Conservation (phyloP, 345 rosid species). For the Lenwebbia sp. region DNA sequence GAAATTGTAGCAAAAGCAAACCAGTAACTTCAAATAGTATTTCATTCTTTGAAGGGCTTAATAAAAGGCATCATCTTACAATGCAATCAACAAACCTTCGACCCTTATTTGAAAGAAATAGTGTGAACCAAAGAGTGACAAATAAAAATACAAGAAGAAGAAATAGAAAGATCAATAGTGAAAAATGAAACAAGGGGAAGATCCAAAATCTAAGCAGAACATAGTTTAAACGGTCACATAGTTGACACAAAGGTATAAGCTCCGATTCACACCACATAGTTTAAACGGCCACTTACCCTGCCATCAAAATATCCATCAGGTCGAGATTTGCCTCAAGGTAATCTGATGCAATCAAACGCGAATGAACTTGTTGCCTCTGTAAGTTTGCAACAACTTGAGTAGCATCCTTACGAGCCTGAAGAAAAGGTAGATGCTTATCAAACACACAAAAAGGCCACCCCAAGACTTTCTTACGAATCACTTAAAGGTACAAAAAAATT, state of each 20-base stretch:
- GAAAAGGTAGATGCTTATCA: background rate
- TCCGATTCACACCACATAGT: background rate
- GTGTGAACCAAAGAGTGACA: background rate
- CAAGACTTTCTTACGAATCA: background rate
- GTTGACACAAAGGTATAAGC: background rate
- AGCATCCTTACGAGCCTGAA: constrained; percentile 37
- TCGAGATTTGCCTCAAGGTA: constrained; percentile 32
- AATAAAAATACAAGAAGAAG: too few species aligned
- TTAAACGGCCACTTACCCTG: constrained; percentile 15
- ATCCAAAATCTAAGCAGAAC: background rate
- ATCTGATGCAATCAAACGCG: constrained; percentile 20
- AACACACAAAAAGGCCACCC: background rate
- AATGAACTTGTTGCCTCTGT: constrained; percentile 36
- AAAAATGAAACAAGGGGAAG: background rate
- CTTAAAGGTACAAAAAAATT: background rate
- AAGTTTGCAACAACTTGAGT: constrained; percentile 40
- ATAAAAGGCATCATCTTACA: background rate
- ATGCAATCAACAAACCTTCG: background rate
- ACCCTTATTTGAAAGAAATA: background rate
- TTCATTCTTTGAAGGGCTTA: background rate
- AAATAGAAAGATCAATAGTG: background rate
- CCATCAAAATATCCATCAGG: constrained; percentile 24
- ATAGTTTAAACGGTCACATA: background rate
- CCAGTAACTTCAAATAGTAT: background rate
- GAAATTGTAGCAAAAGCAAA: background rate